These are phyloP conservation scores for Fusarium tupiense DNA, from an alignment of 2,329 filamentous ascomycete species.

Conservation along the genomic window DNA sequence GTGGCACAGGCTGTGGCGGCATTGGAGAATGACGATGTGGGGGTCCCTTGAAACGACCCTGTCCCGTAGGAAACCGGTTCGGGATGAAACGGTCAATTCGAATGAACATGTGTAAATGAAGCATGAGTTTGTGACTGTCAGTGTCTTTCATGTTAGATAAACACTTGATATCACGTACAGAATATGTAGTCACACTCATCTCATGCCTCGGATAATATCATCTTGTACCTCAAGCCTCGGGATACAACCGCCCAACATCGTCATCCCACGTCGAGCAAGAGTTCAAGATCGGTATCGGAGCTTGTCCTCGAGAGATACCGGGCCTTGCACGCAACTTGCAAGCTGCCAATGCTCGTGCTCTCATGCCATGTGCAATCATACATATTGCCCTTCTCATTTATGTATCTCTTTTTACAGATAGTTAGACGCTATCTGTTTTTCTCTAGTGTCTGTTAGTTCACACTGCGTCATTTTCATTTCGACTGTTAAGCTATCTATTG, in stretches of 20 bases:
- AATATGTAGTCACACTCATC: background rate
- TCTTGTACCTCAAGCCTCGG: slow-evolving; percentile 8
- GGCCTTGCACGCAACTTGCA: slow-evolving; percentile 16
- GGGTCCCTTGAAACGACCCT: slow-evolving; percentile 30
- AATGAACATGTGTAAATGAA: background rate
- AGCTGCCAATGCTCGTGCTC: slow-evolving; percentile 6
- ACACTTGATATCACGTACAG: background rate
- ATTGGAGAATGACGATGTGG: slow-evolving; percentile 23
- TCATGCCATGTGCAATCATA: slow-evolving; percentile 18
- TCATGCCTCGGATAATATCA: slow-evolving; percentile 14
- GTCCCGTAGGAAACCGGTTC: slow-evolving; percentile 40
- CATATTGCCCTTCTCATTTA: background rate
- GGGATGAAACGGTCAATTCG: slow-evolving; percentile 36
- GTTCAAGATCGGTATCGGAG: slow-evolving; percentile 31
- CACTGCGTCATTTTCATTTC: slow-evolving; percentile 44
- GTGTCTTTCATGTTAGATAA: background rate
- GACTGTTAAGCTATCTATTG: slow-evolving; percentile 1
- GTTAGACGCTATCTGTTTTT: slow-evolving; percentile 1
- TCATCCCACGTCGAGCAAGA: slow-evolving; percentile 34
- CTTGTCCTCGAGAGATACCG: slow-evolving; percentile 23
- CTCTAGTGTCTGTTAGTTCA: slow-evolving; percentile 34
- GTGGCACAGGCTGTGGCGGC: background rate
- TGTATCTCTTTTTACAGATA: background rate
- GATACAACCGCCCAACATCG: slow-evolving; percentile 7
- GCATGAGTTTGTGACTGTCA: background rate